Evolutionary conservation across 1,139 yeast genomes (phyloP), one percentile per base, ranked within the genome.

Genomic region (Candida sanyaensis): DNA sequence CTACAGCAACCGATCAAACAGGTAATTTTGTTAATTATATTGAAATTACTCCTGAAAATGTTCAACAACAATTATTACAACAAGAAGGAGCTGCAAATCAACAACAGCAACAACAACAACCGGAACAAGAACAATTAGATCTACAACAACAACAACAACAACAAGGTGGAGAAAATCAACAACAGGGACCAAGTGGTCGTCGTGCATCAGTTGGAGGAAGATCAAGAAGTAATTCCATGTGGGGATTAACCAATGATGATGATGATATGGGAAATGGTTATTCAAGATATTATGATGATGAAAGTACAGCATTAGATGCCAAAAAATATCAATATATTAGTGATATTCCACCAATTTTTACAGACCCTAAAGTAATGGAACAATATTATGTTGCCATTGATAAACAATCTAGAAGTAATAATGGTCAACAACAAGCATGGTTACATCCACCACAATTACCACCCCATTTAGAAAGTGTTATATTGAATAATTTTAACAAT

Each of bases 301-400:
- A 60, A 27, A 63, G 58, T 11, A 48, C 51, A 17, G 47, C 56
- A 4, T 53, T 49, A 17, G 44, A 49, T 30, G 42, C 43, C 17
- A 61, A 61, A 44, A 46, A 60, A 3, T 64, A 57, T 43, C 75
- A 80, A 51, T 88, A 84, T 63, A 82, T 84, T 30, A 77, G 73
- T 44, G 86, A 82, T 52, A 92, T 93, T 42, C 99, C 99, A 1
- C 91, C 96, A 1, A 91, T 93, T 29, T 92, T 93, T 65, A 82
- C 88, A 2, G 95, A 88, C 57, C 91, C 93, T 5, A 73, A 74
- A 56, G 80, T 75, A 17, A 75, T 75, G 80, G 80, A 75, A 55
- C 79, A 73, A 55, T 87, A 87, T 60, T 87, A 87, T 59, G 71
- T 83, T 44, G 88, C 93, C 1, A 74, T 87, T 45, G 95, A 87